Evolutionary conservation across 2,329 filamentous ascomycete species (phyloP).

Genomic region (Passalora sequoiae): DNA sequence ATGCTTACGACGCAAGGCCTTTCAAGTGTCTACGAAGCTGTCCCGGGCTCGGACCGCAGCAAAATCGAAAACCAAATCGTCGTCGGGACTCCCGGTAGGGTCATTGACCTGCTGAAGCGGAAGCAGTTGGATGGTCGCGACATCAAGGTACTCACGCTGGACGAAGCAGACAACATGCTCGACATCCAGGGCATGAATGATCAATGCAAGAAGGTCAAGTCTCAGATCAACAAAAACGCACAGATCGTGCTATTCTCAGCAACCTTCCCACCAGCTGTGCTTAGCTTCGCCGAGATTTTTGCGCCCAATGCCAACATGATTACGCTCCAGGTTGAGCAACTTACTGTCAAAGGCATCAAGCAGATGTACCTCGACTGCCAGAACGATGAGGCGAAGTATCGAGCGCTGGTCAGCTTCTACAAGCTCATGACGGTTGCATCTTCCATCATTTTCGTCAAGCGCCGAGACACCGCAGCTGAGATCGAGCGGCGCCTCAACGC

Average conservation of each 20-base stretch:
- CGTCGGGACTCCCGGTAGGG: constrained; percentile 89
- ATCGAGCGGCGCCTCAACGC: constrained; percentile 81
- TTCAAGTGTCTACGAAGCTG: constrained; percentile 67
- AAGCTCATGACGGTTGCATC: constrained; percentile 94
- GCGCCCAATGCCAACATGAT: constrained; percentile 82
- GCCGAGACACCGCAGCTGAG: constrained; percentile 74
- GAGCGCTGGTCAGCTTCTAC: constrained; percentile 85
- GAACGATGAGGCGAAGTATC: constrained; percentile 76
- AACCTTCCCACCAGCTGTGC: constrained; percentile 81
- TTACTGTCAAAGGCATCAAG: constrained; percentile 94
- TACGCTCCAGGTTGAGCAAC: constrained; percentile 80
- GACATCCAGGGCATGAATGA: constrained; percentile 93
- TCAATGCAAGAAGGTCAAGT: constrained; percentile 86
- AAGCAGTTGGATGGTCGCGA: constrained; percentile 65
- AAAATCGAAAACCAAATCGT: constrained; percentile 73
- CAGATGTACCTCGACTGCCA: constrained; percentile 96
- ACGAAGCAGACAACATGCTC: constrained; percentile 98
- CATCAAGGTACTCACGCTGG: constrained; percentile 79
- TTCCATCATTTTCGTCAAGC: constrained; percentile 98
- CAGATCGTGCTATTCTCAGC: constrained; percentile 95
- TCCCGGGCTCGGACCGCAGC: constrained; percentile 62
- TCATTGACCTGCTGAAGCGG: constrained; percentile 77
- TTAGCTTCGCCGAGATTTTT: constrained; percentile 76
- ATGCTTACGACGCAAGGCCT: constrained; percentile 64
- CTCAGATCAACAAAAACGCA: constrained; percentile 63